These are phyloP conservation scores for Psilocybe cubensis DNA, from an alignment of 768 basidiomycete genomes.

Conservation along the genomic window DNA sequence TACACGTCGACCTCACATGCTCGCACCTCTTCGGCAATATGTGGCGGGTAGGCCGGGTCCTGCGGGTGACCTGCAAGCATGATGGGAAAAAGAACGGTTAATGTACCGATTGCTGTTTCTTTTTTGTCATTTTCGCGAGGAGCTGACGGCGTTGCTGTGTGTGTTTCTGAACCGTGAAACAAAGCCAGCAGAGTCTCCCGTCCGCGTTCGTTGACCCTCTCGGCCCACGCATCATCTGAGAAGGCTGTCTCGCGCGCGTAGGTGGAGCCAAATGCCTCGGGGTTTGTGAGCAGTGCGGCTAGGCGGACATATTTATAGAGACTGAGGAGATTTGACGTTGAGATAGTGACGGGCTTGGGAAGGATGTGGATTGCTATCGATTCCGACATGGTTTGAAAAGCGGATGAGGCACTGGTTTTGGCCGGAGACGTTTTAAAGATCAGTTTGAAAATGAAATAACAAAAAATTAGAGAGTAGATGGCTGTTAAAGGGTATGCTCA, in stretches of 20 bases:
- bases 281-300: slow-evolving; percentile 3
- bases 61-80: slow-evolving; percentile 1
- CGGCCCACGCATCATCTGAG: slow-evolving; percentile 2
- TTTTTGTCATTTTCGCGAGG: too few relatives aligned
- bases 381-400: too few relatives aligned
- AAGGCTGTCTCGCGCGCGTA: slow-evolving; percentile 1
- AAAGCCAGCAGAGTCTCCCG: slow-evolving; percentile 10
- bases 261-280: slow-evolving; percentile 16
- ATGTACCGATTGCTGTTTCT: slow-evolving; percentile 11
- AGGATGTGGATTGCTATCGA: too few relatives aligned
- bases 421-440: too few relatives aligned
- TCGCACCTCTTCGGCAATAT: neutral
- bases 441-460: too few relatives aligned
- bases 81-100: slow-evolving; percentile 3
- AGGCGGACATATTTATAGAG: slow-evolving; percentile 10
- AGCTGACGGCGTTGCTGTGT: too few relatives aligned
- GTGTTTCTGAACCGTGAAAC: too few relatives aligned
- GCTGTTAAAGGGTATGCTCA: too few relatives aligned
- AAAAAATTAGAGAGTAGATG: too few relatives aligned
- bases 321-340: slow-evolving; percentile 2
- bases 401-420: too few relatives aligned
- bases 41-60: neutral
- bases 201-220: slow-evolving; percentile 4
- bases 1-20: neutral
- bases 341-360: too few relatives aligned